Percentiles rank a stretch among this genome's conserved stretches.
Conservation (phyloP, 2,329 filamentous ascomycete genomes). For the Arthrinium phaeospermum region DNA sequence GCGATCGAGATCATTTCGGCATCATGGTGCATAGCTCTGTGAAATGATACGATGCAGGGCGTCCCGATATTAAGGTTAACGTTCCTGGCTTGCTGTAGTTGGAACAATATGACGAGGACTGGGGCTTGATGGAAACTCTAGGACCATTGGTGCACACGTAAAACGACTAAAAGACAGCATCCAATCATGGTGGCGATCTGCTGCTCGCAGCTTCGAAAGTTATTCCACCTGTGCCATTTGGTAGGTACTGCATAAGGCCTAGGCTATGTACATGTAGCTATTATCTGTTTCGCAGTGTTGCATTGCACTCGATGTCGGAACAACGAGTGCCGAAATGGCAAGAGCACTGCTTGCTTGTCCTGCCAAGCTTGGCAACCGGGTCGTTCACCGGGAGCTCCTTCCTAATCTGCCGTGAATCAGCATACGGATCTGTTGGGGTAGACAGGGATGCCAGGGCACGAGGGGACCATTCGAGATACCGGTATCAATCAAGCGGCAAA, state of each 20-base stretch:
- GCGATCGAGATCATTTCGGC: too few relatives aligned
- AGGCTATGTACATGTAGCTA: too few relatives aligned
- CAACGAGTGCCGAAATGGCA: not conserved
- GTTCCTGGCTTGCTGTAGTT: too few relatives aligned
- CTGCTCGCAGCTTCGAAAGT: not conserved
- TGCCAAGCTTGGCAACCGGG: not conserved
- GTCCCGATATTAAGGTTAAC: too few relatives aligned
- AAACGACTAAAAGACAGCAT: too few relatives aligned
- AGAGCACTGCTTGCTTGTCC: not conserved
- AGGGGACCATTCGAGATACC: not conserved
- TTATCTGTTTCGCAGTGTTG: not conserved
- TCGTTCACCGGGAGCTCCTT: not conserved
- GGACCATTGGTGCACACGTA: too few relatives aligned
- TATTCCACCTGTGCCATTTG: not conserved
- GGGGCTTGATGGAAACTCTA: too few relatives aligned
- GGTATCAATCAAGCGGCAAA: constrained; percentile 29
- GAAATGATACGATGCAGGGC: too few relatives aligned
- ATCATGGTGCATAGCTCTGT: too few relatives aligned
- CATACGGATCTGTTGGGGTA: constrained; percentile 5
- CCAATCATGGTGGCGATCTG: too few relatives aligned
- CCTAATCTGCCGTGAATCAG: not conserved
- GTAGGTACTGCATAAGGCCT: too few relatives aligned
- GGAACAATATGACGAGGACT: too few relatives aligned
- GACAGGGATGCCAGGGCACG: not conserved
- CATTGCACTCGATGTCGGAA: not conserved